A percentile compares a stretch with the other conserved stretches of the same genome.
These are phyloP conservation scores for Mucor piriformis DNA, from an alignment of 371 early-diverging fungal species.

Conservation along the genomic window DNA sequence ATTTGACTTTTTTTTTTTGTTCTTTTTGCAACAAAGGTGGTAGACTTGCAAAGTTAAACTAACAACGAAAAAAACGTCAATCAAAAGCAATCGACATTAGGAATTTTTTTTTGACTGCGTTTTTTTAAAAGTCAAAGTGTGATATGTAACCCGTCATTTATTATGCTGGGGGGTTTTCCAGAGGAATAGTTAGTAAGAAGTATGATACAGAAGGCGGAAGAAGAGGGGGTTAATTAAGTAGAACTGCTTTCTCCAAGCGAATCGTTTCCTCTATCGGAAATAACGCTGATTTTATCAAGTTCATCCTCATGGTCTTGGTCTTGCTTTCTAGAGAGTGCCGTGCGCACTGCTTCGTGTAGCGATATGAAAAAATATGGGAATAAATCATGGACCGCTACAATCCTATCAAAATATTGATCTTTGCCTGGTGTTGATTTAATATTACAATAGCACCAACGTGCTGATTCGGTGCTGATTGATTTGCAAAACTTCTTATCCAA, in stretches of 20 bases:
- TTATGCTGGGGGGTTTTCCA: too few relatives aligned
- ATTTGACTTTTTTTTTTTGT: too few relatives aligned
- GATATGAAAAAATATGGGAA: conserved; percentile 40
- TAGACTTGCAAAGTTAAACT: too few relatives aligned
- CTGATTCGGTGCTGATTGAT: conserved; percentile 23
- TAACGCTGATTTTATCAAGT: conserved; percentile 8
- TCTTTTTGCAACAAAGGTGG: too few relatives aligned
- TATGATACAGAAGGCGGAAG: not conserved
- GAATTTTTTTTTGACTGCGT: too few relatives aligned
- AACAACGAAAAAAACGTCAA: too few relatives aligned
- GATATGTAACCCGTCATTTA: too few relatives aligned
- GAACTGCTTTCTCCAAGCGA: not conserved
- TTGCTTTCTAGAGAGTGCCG: conserved; percentile 17
- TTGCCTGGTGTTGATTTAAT: not conserved
- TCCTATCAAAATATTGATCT: conserved; percentile 15
- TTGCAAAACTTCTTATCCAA: conserved; percentile 1
- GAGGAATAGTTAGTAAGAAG: too few relatives aligned
- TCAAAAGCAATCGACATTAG: too few relatives aligned
- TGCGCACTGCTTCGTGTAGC: conserved; percentile 28
- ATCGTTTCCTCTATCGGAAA: conserved; percentile 12
- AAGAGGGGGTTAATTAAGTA: not conserved
- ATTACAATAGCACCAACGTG: conserved; percentile 22
- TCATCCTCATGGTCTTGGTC: not conserved
- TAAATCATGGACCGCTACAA: conserved; percentile 22
- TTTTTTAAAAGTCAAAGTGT: too few relatives aligned